These are phyloP conservation scores for Pyrrhoderma noxium DNA, from an alignment of 1,284 basidiomycete genomes.

Conservation along the genomic window DNA sequence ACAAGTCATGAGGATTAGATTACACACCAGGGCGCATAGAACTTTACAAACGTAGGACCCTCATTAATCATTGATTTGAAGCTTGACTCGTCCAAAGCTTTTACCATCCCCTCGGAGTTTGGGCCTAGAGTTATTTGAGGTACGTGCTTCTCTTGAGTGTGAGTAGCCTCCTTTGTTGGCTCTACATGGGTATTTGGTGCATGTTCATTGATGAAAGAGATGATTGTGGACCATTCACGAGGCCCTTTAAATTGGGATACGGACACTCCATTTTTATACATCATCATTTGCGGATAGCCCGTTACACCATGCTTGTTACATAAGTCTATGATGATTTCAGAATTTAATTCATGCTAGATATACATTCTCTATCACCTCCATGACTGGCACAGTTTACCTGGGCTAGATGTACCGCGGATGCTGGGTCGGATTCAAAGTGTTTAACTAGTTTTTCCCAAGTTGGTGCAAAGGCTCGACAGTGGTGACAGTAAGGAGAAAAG, in stretches of 20 bases:
- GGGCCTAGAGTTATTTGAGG: conserved; percentile 21
- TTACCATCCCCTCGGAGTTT: conserved; percentile 61
- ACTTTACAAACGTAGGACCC: conserved; percentile 80
- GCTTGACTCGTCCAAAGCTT: conserved; percentile 42
- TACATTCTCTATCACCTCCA: conserved; percentile 56
- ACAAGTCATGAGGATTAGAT: conserved; percentile 3
- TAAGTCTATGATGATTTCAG: conserved; percentile 48
- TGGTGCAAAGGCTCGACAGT: conserved; percentile 72
- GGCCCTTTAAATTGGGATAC: conserved; percentile 51
- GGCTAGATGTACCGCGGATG: conserved; percentile 64
- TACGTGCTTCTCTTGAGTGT: too few relatives aligned
- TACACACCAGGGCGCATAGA: conserved; percentile 91
- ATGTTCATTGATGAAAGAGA: conserved; percentile 35
- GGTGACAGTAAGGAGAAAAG: conserved; percentile 75
- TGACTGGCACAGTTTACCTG: conserved; percentile 82
- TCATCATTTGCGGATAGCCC: conserved; percentile 75
- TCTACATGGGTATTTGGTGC: conserved; percentile 17
- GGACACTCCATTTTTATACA: conserved; percentile 65
- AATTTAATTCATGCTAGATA: neutral
- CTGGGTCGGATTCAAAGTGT: conserved; percentile 45
- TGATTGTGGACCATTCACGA: conserved; percentile 43
- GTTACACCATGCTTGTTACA: conserved; percentile 64
- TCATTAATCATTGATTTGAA: conserved; percentile 45
- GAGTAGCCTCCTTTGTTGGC: too few relatives aligned
- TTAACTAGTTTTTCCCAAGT: conserved; percentile 73